Evolutionary conservation across 208 protist species (phyloP), one percentile per base, ranked within the genome.

Genomic region (Leishmania turanica): DNA sequence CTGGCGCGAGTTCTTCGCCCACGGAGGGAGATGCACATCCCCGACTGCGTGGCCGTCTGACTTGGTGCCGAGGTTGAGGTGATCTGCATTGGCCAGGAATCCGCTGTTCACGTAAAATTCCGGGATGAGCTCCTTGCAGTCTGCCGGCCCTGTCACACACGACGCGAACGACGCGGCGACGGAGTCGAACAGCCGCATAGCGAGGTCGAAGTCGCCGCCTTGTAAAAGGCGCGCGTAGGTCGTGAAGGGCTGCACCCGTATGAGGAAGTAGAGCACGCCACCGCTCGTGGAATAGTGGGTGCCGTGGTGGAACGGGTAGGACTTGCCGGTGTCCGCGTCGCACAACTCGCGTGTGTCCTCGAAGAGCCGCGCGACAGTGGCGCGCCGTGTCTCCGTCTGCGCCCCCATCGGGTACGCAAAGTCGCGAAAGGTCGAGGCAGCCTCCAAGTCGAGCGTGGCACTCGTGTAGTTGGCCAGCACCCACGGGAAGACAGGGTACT

Each of bases 241-340:
- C n/a, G 95, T 96, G 93, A 99, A 99, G 54, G 99, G 99, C 93
- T 99, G 97, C 24, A 98, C 78, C 51, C 99, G 96, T 9, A 99
- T 87, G 17, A 99, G 85, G 81, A 97, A 99, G 88, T 99, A 97
- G 27, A 99, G 87, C 31, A 99, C 98, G 5, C 95, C 93, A 34
- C 91, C 98, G 54, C 98, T 97, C 4, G 93, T 98, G 5, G 95
- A 99, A 85, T 99, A 99, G 93, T 99, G 99, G n/a, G 98, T 98
- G 65, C 99, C 99, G 88, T 99, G 99, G 83, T 99, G 97, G 84
- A 99, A 99, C 17, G 98, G 93, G 82, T 91, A 88, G 58, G 81
- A 82, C 70, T 85, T 81, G 74, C 85, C 83, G 54, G 78, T 87
- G 53, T 90, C 82, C 17, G 71, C 51, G 62, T 88, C 80, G 45